Evolutionary conservation across 164 flowering plant species (phyloP).

Genomic region (Aristolochia contorta): DNA sequence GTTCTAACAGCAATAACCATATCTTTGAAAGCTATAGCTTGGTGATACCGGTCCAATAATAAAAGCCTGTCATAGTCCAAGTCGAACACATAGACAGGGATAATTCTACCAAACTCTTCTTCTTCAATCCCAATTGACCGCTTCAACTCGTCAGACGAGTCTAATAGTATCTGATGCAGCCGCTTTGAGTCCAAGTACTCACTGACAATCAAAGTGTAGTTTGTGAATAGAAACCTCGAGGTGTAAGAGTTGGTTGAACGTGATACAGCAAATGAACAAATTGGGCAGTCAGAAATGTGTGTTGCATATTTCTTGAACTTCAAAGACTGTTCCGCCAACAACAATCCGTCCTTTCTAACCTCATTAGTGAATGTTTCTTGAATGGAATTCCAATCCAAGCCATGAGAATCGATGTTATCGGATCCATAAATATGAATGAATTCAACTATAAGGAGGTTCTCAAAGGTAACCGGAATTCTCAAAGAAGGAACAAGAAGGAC

Average conservation of each 20-base stretch:
- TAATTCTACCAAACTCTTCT: conserved; percentile 61
- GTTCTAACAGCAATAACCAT: conserved; percentile 98
- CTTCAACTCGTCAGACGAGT: conserved; percentile 64
- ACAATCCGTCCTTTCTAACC: conserved; percentile 48
- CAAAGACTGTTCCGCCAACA: conserved; percentile 61
- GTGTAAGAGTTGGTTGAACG: conserved; percentile 65
- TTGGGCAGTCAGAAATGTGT: conserved; percentile 43
- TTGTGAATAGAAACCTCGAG: conserved; percentile 91
- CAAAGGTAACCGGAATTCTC: conserved; percentile 80
- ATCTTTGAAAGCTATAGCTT: conserved; percentile 80
- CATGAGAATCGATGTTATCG: conserved; percentile 33
- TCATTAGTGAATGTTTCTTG: conserved; percentile 73
- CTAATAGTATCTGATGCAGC: conserved; percentile 71
- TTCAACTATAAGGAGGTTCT: conserved; percentile 56
- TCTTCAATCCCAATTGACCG: conserved; percentile 44
- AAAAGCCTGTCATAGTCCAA: conserved; percentile 49
- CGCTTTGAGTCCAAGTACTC: conserved; percentile 95
- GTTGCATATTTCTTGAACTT: conserved; percentile 55
- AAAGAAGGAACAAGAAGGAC: conserved; percentile 77
- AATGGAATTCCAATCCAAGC: conserved; percentile 67
- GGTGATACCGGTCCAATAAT: conserved; percentile 90
- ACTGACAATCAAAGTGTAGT: conserved; percentile 85
- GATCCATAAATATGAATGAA: conserved; percentile 63
- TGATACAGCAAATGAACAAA: conserved; percentile 74
- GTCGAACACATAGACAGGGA: conserved; percentile 95